A percentile compares a stretch with the other conserved stretches of the same genome.
These are phyloP conservation scores for Hypoxylon subgilvum DNA, from an alignment of 495 filamentous ascomycete species.

Conservation along the genomic window DNA sequence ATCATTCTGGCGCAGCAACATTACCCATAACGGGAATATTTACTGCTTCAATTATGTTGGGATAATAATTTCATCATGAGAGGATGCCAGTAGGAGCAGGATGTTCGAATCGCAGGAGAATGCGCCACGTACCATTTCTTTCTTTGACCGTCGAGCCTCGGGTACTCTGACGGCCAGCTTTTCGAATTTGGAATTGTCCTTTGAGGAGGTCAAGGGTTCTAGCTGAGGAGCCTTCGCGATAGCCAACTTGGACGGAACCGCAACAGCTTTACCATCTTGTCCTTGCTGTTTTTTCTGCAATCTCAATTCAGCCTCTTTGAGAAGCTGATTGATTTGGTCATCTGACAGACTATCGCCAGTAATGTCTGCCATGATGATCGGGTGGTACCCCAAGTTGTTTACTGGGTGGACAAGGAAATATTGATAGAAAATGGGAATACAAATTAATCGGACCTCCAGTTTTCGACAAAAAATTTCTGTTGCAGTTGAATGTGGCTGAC, in stretches of 20 bases:
- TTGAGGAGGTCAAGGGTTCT: constrained; percentile 16
- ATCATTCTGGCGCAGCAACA: constrained; percentile 76
- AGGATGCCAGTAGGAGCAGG: constrained; percentile 3
- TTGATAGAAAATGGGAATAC: constrained; percentile 1
- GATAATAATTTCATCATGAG: constrained; percentile 53
- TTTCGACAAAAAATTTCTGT: constrained; percentile 20
- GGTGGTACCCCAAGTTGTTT: constrained; percentile 2
- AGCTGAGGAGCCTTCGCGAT: constrained; percentile 15
- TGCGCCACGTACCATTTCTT: constrained; percentile 50
- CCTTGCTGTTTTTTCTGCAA: constrained; percentile 35
- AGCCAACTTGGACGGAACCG: constrained; percentile 13
- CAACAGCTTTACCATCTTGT: constrained; percentile 24
- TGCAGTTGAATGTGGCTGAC: constrained; percentile 4
- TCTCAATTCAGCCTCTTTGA: constrained; percentile 39
- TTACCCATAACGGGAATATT: constrained; percentile 74
- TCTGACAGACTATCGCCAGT: constrained; percentile 28
- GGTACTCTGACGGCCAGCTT: constrained; percentile 51
- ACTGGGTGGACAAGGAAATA: background rate
- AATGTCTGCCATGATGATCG: constrained; percentile 34
- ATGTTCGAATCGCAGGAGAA: background rate
- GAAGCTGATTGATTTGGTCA: constrained; percentile 39
- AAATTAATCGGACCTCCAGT: constrained; percentile 19
- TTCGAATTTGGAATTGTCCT: constrained; percentile 29
- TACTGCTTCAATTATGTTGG: constrained; percentile 53
- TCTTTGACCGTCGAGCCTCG: constrained; percentile 40